These are phyloP conservation scores for Aspergillus sclerotialis DNA, from an alignment of 2,329 filamentous ascomycete species.

Conservation along the genomic window DNA sequence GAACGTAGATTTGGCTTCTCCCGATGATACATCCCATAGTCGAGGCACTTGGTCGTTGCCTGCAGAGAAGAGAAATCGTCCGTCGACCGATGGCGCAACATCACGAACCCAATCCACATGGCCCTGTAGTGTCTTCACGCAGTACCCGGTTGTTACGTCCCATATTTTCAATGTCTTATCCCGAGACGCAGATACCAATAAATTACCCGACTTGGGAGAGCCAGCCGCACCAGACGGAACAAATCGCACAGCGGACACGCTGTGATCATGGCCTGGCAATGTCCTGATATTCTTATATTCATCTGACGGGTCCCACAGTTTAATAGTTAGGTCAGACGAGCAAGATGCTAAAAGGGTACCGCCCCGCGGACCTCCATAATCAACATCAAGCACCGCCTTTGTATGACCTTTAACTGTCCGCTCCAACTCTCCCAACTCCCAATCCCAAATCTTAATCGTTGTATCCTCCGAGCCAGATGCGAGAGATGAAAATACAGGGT, in stretches of 20 bases:
- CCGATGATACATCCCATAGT: constrained; percentile 73
- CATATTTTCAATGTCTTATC: constrained; percentile 82
- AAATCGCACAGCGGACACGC: constrained; percentile 80
- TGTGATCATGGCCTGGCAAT: constrained; percentile 85
- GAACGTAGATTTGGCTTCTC: constrained; percentile 63
- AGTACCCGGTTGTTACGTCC: constrained; percentile 91
- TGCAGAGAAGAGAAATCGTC: constrained; percentile 72
- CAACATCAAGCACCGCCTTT: constrained; percentile 77
- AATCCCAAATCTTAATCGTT: constrained; percentile 96
- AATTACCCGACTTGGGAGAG: constrained; percentile 70
- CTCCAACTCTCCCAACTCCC: constrained; percentile 87
- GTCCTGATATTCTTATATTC: constrained; percentile 95
- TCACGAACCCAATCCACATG: constrained; percentile 90
- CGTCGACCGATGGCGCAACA: constrained; percentile 74
- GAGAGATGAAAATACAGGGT: constrained; percentile 82
- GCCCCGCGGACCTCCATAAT: constrained; percentile 79
- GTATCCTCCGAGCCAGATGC: constrained; percentile 88
- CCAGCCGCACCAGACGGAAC: constrained; percentile 76
- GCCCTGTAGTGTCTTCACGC: constrained; percentile 79
- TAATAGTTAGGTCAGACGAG: constrained; percentile 85
- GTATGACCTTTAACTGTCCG: constrained; percentile 89
- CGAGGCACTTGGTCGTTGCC: constrained; percentile 76
- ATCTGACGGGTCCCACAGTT: constrained; percentile 86
- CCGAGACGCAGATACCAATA: constrained; percentile 77
- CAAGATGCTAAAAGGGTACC: constrained; percentile 75